Conservation (phyloP, 2,329 filamentous ascomycete genomes). For the Alternaria dauci region DNA sequence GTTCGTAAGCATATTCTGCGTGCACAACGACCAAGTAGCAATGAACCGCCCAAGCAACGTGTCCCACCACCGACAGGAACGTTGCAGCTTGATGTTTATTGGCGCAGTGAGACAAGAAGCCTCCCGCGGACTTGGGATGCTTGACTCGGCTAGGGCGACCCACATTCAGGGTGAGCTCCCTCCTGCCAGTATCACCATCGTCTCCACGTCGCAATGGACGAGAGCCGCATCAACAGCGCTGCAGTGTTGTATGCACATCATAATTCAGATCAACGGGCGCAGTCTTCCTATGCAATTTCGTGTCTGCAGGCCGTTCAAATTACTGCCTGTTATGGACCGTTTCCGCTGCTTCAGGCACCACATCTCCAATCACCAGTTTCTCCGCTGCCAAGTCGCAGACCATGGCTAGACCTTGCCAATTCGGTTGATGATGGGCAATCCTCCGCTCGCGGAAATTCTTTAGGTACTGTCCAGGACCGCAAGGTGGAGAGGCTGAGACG, state of each 20-base stretch:
- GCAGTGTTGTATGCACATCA: background rate
- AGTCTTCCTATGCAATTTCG: background rate
- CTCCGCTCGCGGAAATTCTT: constrained; percentile 28
- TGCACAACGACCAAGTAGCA: background rate
- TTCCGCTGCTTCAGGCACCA: background rate
- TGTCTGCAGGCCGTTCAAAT: background rate
- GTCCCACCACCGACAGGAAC: background rate
- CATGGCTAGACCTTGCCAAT: constrained; percentile 19
- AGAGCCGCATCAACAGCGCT: background rate
- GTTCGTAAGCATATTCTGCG: background rate
- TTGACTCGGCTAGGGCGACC: constrained; percentile 4
- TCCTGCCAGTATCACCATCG: background rate
- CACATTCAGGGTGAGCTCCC: background rate
- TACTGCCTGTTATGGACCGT: background rate
- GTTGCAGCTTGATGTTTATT: background rate
- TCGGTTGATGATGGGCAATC: constrained; percentile 18
- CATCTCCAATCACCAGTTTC: constrained; percentile 36
- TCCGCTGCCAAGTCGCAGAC: constrained; percentile 28
- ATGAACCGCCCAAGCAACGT: background rate
- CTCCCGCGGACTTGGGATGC: constrained; percentile 1
- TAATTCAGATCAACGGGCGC: background rate
- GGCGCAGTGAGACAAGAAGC: background rate
- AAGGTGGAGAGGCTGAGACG: constrained; percentile 16
- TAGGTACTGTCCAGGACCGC: constrained; percentile 8
- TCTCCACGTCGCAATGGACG: background rate